Evolutionary conservation across 805 yeast genomes (phyloP), one percentile per base, ranked within the genome.

Genomic region (Yamadazyma nakazawae): DNA sequence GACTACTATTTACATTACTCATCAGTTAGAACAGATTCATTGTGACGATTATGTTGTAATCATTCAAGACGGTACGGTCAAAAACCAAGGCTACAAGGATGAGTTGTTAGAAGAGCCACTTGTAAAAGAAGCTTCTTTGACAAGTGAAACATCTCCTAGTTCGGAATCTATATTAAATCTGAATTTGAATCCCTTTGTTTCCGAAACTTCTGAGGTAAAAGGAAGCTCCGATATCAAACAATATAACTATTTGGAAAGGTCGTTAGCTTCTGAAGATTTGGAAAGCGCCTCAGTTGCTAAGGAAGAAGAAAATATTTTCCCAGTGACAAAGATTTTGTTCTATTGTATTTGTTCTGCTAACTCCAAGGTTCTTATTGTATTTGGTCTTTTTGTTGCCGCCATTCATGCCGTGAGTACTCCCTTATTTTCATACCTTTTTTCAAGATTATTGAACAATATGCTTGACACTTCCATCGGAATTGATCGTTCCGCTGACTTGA

Each of bases 1-100:
- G 52, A 86, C 97, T 0, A 91, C 97, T 0, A 76, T 94, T 13
- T 66, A 89, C 2, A 74, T 92, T 43, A 86, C 97, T 0, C 99
- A 94, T 63, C 89, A 90, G 37, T 63, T 80, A 21, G 59, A 70
- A 10, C 81, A 81, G 30, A 82, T 92, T 14, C 63, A 66, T 0
- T 57, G 66, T 1, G 66, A 71, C n/a, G 96, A 88, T 57, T 62
- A 65, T 43, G 80, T 91, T 0, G 70, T 77, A 37, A 51, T 84
- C 3, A 61, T 94, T 63, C 78, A 81, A 30, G 61, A 76, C 39
- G 97, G 97, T 0, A 14, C 43, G 5, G 70, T 87, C 1, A 51
- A 50, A 35, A 39, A 39, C 13, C 52, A 55, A 31, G 67, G 66
- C 0, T 35, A 30, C 13, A 49, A 52, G 36, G 37, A 38, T 3